Base-by-base conservation (phyloP, 2,329 filamentous ascomycete genomes). In the Monilinia polystroma region DNA sequence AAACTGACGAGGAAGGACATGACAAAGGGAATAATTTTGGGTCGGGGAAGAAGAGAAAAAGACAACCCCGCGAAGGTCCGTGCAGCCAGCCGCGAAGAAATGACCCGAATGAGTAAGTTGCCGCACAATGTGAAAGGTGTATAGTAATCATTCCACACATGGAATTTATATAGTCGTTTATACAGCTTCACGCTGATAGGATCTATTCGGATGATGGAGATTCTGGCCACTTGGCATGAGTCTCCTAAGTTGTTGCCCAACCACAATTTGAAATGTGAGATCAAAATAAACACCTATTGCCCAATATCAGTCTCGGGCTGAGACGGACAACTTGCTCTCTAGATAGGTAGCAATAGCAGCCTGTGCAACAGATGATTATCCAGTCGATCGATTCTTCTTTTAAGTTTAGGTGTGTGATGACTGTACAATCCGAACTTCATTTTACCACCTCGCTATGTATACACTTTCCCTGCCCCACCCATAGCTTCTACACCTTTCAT, bases 401-500 rank as follows among this genome's bases (percentile, higher is more conserved):
- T 18, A 43, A 26, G 38, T 51, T 43, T 26, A 16, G 53, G 29
- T 56, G 29, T 56, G 32, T 56, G 23, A 57, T 57, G 52, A 47
- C 52, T 57, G 52, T 58, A 49, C 63, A 63, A 43, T 55, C 43
- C 41, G 53, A 49, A 62, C 58, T 66, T 32, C 56, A 62, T 51
- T 66, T 55, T 54, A 66, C 38, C 64, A 66, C 23, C n/a, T 65
- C 56, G 11, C 64, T 66, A 66, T 62, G 55, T 66, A 41, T 66
- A 66, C 64, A 66, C 56, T 62, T 53, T 62, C 32, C 58, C 58
- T 29, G 58, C 58, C 32, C 45, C 32, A 20, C 8, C 49, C 14
- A 51, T 60, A 32, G n/a, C 58, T 23, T 51, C 45, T 29, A 11
- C 29, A 38, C 2, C 45, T 62, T 66, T 62, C 20, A 23, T 38